A percentile compares a stretch with the other conserved stretches of the same genome.
Evolutionary conservation across 352 stramenopile genomes (phyloP).

Genomic region (Globisporangium orthogonon): DNA sequence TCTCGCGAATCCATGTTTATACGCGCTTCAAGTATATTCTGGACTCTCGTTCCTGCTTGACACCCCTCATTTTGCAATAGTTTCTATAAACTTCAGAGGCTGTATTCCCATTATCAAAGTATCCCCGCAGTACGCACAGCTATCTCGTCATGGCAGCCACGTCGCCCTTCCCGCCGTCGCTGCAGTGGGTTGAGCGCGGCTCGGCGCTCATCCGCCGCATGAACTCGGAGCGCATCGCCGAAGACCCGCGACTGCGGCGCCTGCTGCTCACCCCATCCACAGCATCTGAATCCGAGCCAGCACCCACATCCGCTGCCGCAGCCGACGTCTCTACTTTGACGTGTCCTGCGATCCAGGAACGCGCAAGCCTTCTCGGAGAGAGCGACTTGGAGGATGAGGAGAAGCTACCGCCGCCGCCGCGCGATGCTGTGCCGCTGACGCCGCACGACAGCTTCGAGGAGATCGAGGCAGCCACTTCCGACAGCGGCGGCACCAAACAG

Average conservation of each 20-base stretch:
- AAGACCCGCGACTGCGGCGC: slow-evolving; percentile 71
- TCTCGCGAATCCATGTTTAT: not conserved
- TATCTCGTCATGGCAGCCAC: not conserved
- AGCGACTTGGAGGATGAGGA: slow-evolving; percentile 29
- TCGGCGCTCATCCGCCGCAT: slow-evolving; percentile 82
- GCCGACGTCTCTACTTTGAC: not conserved
- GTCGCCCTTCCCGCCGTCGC: slow-evolving; percentile 27
- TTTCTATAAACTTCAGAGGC: not conserved
- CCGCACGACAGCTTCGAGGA: slow-evolving; percentile 58
- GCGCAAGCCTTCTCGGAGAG: slow-evolving; percentile 14
- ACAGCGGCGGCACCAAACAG: slow-evolving; percentile 45
- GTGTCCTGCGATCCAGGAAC: slow-evolving; percentile 10
- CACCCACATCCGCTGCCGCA: not conserved
- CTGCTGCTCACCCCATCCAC: slow-evolving; percentile 36
- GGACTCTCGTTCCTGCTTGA: not conserved
- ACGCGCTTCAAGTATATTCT: not conserved
- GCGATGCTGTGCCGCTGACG: slow-evolving; percentile 14
- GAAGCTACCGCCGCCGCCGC: slow-evolving; percentile 13
- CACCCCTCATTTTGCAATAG: not conserved
- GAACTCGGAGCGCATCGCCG: slow-evolving; percentile 83
- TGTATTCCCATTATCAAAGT: not conserved
- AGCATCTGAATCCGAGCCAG: slow-evolving; percentile 6
- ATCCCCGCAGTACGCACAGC: not conserved
- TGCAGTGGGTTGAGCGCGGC: slow-evolving; percentile 77
- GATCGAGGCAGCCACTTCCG: slow-evolving; percentile 52